Base-by-base conservation (phyloP, 768 basidiomycete species). In the Saitozyma podzolica region DNA sequence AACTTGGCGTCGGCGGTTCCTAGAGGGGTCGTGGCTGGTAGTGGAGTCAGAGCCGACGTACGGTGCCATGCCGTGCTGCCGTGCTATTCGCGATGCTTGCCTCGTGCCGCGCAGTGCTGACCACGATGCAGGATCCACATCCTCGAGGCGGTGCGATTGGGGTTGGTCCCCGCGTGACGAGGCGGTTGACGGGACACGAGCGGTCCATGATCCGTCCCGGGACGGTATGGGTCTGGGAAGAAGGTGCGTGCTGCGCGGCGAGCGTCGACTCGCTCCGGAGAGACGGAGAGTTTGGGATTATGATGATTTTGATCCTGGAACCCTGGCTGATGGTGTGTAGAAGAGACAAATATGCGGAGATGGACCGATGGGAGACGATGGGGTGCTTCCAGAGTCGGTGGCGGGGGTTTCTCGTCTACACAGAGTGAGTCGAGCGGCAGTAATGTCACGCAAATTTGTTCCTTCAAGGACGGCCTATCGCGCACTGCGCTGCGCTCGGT, bases 161-260 rank as follows among this genome's bases (percentile, higher is more conserved):
- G 72, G 10, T 63, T 76, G 1, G 65, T 78, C 2, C 77, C 16
- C 56, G 77, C 39, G 75, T 76, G 6, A 78, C 77, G 0, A 58
- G 77, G n/a, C 58, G 77, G n/a, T 60, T 78, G 48, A 76, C 76
- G 11, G 68, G 72, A n/a, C 67, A 68, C 51, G 76, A 77, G 66
- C 57, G 74, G 47, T 57, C 64, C 14, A 66, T 72, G 66, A 77
- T 72, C 11, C 49, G 72, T 8, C 71, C 73, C 10, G 72, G 73
- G 13, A 69, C 72, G n/a, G 75, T 78, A 11, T 78, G 75, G 68
- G 71, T 76, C 5, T 78, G 77, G 77, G 77, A 78, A 57, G 77
- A 78, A 65, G 70, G 76, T 77, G 29, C 55, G 69, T 63, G 37
- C 8, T 49, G 45, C 17, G 11, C n/a, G 45, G 13, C 45, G 45